Evolutionary conservation across 2,329 filamentous ascomycete species (phyloP), one percentile per base, ranked within the genome.

Genomic region (Leptographium lundbergii): DNA sequence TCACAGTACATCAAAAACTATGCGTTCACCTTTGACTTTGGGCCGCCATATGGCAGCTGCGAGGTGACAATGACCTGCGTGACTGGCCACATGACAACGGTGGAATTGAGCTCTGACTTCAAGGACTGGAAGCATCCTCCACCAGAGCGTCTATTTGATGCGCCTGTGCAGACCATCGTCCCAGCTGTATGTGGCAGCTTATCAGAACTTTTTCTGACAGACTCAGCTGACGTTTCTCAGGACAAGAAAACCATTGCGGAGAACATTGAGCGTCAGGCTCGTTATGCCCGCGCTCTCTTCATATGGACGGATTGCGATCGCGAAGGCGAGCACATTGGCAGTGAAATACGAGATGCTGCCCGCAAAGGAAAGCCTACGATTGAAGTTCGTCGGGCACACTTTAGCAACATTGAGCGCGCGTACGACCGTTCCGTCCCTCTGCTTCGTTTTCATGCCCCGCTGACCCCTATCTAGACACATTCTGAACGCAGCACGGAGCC

Each of bases 301-400:
- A 96, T 99, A 66, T 99, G 94, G 94, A 99, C 94, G 0, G 94
- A 99, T 78, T 97, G 94, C 72, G 94, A 99, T 77, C 85, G 91
- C 59, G 94, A 99, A 77, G 94, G 94, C 42, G 94, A 99, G 71
- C 88, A 97, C 69, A 99, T 99, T 65, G 94, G 94, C 7, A 81
- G 87, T 47, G 92, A 99, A 70, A 92, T 99, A 61, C 85, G 90
- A 52, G 81, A 88, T 57, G 86, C 92, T 60, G 94, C 94, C 6
- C 76, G 78, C 54, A 84, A 84, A 67, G 86, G 82, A 11, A 97
- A 96, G 63, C 72, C 78, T 11, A 76, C 76, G 1, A 84, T 99
- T 50, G 79, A 90, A 62, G 82, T 96, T 60, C 94, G 89, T 68
- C 81, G 94, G 66, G 94, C 94, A 17, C 86, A 78, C 61, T 99